Conservation (phyloP, 202 grass and related monocot genomes). For the Setaria viridis region DNA sequence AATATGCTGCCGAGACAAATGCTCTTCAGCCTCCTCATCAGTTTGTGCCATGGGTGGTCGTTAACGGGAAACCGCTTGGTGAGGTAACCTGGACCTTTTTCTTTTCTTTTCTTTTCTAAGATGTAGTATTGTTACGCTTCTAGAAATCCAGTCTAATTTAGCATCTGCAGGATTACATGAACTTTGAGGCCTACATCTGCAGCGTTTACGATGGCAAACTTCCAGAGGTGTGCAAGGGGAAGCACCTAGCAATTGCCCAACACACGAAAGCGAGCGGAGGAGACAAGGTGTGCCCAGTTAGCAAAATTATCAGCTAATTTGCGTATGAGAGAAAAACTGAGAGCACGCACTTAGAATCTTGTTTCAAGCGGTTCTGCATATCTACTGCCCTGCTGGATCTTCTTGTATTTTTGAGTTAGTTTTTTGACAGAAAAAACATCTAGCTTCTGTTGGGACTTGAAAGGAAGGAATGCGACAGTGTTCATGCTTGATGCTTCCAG, state of each 20-base stretch:
- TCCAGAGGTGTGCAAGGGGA: conserved; percentile 75
- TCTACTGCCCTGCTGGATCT: background rate
- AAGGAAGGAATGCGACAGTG: background rate
- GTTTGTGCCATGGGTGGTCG: conserved; percentile 88
- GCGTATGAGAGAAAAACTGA: background rate
- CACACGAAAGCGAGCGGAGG: conserved; percentile 49
- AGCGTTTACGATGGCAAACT: conserved; percentile 67
- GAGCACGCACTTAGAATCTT: conserved; percentile 2
- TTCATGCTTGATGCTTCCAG: background rate
- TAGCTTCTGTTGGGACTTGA: background rate
- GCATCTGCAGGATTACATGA: conserved; percentile 64
- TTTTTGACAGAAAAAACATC: conserved; percentile 17
- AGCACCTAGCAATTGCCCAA: conserved; percentile 54
- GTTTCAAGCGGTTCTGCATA: conserved; percentile 19
- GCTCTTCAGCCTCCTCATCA: conserved; percentile 75
- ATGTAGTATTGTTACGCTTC: background rate
- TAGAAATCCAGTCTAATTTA: conserved; percentile 7
- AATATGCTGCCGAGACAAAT: conserved; percentile 72
- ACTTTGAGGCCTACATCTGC: conserved; percentile 81
- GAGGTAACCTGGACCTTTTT: conserved; percentile 51
- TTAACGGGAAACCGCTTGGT: conserved; percentile 69
- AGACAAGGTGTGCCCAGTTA: conserved; percentile 69
- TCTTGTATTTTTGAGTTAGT: conserved; percentile 17
- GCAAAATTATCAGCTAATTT: conserved; percentile 47
- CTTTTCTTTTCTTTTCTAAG: background rate